These are phyloP conservation scores for Eucalyptus pumila DNA, from an alignment of 345 rosid species.

Conservation along the genomic window DNA sequence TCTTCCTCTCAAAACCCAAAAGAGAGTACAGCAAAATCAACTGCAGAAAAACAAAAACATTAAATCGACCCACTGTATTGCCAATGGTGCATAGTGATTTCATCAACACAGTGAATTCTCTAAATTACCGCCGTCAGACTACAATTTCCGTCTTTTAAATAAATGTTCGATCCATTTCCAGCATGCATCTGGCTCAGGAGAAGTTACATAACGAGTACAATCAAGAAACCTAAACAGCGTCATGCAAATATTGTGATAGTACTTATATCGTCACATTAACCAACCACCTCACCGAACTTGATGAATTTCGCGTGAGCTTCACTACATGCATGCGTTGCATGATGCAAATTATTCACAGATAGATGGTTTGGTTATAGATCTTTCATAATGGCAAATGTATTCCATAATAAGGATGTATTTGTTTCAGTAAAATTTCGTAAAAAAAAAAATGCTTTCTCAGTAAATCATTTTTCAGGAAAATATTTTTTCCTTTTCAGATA, in stretches of 20 bases:
- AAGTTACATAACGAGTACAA: not conserved
- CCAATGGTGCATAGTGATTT: not conserved
- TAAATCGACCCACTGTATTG: not conserved
- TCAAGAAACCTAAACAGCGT: not conserved
- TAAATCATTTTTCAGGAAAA: rapidly evolving
- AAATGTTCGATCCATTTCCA: not conserved
- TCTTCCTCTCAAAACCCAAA: not conserved
- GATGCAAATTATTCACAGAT: not conserved
- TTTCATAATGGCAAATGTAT: not conserved
- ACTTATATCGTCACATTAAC: not conserved
- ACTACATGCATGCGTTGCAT: not conserved
- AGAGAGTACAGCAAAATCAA: not conserved
- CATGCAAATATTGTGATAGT: not conserved
- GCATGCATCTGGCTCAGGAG: not conserved
- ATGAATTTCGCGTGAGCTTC: not conserved
- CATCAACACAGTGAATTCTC: not conserved
- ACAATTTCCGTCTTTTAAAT: not conserved
- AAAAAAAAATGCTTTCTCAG: not conserved
- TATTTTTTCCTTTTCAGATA: not conserved
- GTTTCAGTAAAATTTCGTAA: rapidly evolving
- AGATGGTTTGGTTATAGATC: not conserved
- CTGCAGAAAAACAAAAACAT: not conserved
- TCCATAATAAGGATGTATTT: not conserved
- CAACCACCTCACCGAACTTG: not conserved
- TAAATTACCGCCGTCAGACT: not conserved